Evolutionary conservation across 805 yeast genomes (phyloP).

Genomic region (Ogataea wickerhamii): DNA sequence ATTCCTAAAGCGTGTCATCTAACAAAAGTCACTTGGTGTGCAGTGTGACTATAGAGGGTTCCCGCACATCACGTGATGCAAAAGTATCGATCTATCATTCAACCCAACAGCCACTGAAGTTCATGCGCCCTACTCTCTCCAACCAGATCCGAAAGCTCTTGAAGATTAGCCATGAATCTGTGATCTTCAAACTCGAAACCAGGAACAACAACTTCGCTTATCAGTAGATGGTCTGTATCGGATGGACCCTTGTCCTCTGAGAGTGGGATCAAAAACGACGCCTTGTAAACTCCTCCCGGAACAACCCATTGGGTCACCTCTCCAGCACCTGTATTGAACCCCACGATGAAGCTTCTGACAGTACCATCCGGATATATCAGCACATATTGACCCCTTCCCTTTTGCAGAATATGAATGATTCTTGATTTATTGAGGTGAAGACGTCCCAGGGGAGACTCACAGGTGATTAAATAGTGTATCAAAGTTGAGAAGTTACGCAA

Average conservation of each 20-base stretch:
- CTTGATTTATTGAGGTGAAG: slow-evolving; percentile 50
- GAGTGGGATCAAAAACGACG: slow-evolving; percentile 46
- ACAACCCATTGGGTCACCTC: slow-evolving; percentile 60
- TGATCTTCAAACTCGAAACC: slow-evolving; percentile 59
- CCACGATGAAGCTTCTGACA: slow-evolving; percentile 49
- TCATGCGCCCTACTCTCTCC: slow-evolving; percentile 36
- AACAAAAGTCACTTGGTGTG: slow-evolving; percentile 2
- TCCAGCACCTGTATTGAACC: slow-evolving; percentile 44
- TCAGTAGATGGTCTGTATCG: slow-evolving; percentile 40
- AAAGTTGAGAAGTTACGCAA: slow-evolving; percentile 45
- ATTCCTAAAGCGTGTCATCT: background rate
- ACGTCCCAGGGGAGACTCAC: slow-evolving; percentile 48
- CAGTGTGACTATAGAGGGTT: slow-evolving; percentile 5
- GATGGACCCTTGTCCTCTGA: slow-evolving; percentile 22
- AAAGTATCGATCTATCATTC: too few species aligned
- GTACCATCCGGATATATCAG: slow-evolving; percentile 48
- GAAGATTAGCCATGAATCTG: slow-evolving; percentile 36
- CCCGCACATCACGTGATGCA: slow-evolving; percentile 7
- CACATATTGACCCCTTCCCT: slow-evolving; percentile 55
- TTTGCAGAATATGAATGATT: slow-evolving; percentile 52
- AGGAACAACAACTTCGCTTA: slow-evolving; percentile 59
- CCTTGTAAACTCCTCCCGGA: slow-evolving; percentile 58
- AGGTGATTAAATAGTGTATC: slow-evolving; percentile 50
- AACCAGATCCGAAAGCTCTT: slow-evolving; percentile 32
- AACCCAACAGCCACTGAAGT: slow-evolving; percentile 37